Base-by-base conservation (phyloP, 352 stramenopile species). In the Achlya hypogyna region DNA sequence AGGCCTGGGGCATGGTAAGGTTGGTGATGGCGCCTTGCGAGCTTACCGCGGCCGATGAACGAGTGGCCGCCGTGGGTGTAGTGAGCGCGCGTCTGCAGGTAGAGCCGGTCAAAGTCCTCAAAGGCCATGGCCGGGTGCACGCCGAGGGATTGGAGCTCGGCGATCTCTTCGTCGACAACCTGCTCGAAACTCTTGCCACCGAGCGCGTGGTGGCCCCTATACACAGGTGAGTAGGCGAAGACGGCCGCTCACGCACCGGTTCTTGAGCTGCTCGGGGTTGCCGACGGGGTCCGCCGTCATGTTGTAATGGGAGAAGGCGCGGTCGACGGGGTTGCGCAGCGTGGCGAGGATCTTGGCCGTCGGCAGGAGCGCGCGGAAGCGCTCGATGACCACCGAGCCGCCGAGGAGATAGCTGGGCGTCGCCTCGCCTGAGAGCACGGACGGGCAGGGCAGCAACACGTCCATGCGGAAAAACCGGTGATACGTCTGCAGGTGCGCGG, bases 341-440 rank as follows among this genome's bases (percentile, higher is more conserved):
- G 89, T 87, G 49, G 82, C 84, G 47, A 96, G 71, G 47, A 96
- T 82, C 73, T 95, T 96, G 65, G 73, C 76, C 65, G 89, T 77
- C 49, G 85, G 82, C 49, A 88, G 80, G 31, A 95, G 78, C 28
- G 82, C 74, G 56, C 89, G 77, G 74, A 96, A 84, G 47, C 86
- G 81, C 32, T 82, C 64, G 43, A 94, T 89, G 51, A 95, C 72
- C 12, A 76, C 64, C 20, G 74, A 78, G 56, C 88, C 87, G 27
- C 89, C 88, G 5, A 97, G 76, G 53, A 97, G 70, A 70, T 98
- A 98, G 65, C 88, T 96, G 1, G 91, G 91, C 35, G 91, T 98
- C 14, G 88, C 88, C 54, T 98, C 91, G n/a, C 90, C 96, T 2
- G 93, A 98, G 35, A 96, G 71, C 27, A 98, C 78, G 40, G 84